phyloP scores from a whole-genome alignment of 1,139 yeast species.

The Geotrichum citri-aurantii region DNA sequence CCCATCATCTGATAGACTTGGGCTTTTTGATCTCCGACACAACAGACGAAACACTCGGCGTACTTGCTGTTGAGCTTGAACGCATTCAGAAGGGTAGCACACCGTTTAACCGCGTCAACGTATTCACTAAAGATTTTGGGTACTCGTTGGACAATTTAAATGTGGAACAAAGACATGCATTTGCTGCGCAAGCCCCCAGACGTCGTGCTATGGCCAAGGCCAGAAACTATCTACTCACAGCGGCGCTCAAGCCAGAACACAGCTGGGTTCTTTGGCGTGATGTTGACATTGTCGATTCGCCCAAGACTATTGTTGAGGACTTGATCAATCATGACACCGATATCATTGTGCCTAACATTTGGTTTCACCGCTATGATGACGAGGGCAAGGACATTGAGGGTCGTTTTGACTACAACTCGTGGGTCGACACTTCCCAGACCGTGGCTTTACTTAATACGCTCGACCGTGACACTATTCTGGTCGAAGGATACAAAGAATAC shows the following conservation, averaged over 20 bases:
- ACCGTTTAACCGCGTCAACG: constrained; percentile 65
- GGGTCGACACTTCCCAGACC: constrained; percentile 77
- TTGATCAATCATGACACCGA: constrained; percentile 71
- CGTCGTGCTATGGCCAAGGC: constrained; percentile 88
- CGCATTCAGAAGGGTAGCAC: constrained; percentile 32
- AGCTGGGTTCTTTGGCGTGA: constrained; percentile 96
- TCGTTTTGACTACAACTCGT: constrained; percentile 80
- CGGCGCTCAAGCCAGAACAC: constrained; percentile 75
- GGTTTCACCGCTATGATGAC: constrained; percentile 76
- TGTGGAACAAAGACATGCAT: constrained; percentile 67
- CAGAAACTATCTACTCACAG: constrained; percentile 76
- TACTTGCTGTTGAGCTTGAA: constrained; percentile 46
- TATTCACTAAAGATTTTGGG: constrained; percentile 79
- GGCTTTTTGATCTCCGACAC: constrained; percentile 80
- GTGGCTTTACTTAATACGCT: constrained; percentile 58
- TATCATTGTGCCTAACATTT: constrained; percentile 82
- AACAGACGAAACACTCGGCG: constrained; percentile 63
- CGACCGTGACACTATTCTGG: constrained; percentile 80
- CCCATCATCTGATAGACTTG: constrained; percentile 72
- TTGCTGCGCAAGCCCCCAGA: constrained; percentile 82
- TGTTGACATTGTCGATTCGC: constrained; percentile 80
- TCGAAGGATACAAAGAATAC: constrained; percentile 85
- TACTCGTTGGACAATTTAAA: constrained; percentile 66
- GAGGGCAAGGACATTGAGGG: constrained; percentile 64
- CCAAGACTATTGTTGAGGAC: constrained; percentile 71